Percentiles rank a stretch among this genome's conserved stretches.
Conservation (phyloP, 2,329 filamentous ascomycete genomes). For the Aspergillus pseudoterreus region DNA sequence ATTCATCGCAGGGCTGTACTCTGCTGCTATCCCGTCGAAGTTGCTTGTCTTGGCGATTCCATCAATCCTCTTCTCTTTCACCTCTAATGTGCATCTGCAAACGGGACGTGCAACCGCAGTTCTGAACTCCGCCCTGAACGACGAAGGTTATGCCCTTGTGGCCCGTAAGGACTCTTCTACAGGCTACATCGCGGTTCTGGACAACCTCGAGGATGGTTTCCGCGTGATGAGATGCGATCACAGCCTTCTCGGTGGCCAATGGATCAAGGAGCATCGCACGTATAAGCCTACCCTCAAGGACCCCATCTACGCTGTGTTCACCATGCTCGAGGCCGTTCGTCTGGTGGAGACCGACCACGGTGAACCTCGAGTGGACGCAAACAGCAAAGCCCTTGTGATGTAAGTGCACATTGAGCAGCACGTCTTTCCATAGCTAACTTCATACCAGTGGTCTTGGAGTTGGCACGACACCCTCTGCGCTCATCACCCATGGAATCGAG, state of each 20-base stretch:
- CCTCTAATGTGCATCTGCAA: constrained; percentile 71
- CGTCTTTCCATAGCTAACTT: neutral
- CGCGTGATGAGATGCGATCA: constrained; percentile 89
- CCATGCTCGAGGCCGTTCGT: constrained; percentile 87
- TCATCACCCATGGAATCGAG: constrained; percentile 82
- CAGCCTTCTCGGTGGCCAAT: constrained; percentile 88
- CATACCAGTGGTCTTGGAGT: constrained; percentile 74
- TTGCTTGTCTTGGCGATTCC: constrained; percentile 65
- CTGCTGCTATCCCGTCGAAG: constrained; percentile 65
- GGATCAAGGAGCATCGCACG: constrained; percentile 58
- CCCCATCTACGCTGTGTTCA: constrained; percentile 93
- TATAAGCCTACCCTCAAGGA: constrained; percentile 62
- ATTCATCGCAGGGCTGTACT: constrained; percentile 61
- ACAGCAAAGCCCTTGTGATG: constrained; percentile 81
- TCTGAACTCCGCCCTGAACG: constrained; percentile 63
- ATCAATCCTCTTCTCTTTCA: constrained; percentile 59
- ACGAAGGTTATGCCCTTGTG: constrained; percentile 68
- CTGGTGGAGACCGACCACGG: constrained; percentile 60
- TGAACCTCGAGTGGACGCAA: constrained; percentile 48
- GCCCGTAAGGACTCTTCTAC: constrained; percentile 83
- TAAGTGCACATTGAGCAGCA: constrained; percentile 42
- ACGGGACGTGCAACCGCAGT: constrained; percentile 56
- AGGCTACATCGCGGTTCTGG: constrained; percentile 86
- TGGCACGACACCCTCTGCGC: constrained; percentile 81
- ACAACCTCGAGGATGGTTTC: constrained; percentile 68